Evolutionary conservation across 257 asterid genomes (phyloP).

Genomic region (Nicotiana noctiflora): DNA sequence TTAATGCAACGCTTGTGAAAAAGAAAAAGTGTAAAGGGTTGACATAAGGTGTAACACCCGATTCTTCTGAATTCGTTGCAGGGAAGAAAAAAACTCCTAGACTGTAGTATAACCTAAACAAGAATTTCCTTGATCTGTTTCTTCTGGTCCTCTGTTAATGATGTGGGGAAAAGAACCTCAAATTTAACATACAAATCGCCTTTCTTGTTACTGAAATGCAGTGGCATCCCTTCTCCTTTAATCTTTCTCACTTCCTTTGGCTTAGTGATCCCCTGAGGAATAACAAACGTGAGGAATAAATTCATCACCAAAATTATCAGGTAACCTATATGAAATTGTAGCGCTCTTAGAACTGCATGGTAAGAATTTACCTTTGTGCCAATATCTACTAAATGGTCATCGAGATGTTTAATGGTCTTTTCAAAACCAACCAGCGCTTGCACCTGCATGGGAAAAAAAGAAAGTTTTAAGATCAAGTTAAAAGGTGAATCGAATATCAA

Average conservation of each 20-base stretch:
- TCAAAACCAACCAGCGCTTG: constrained; percentile 96
- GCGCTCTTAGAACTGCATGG: not conserved
- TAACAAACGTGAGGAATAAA: not conserved
- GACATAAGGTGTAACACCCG: not conserved
- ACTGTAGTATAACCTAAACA: constrained; percentile 15
- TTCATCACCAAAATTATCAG: not conserved
- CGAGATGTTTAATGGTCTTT: constrained; percentile 82
- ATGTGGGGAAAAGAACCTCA: constrained; percentile 81
- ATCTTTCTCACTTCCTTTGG: constrained; percentile 86
- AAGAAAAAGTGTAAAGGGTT: not conserved
- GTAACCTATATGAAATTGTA: not conserved
- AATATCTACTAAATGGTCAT: constrained; percentile 77
- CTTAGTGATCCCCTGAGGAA: constrained; percentile 62
- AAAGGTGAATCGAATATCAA: not conserved
- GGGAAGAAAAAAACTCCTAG: not conserved
- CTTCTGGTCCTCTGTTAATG: constrained; percentile 75
- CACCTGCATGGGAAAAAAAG: constrained; percentile 32
- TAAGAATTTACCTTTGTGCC: constrained; percentile 51
- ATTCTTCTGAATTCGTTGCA: not conserved
- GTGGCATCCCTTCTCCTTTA: constrained; percentile 92
- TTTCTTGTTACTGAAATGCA: constrained; percentile 75
- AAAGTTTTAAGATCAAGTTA: not conserved
- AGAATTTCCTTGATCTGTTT: constrained; percentile 62
- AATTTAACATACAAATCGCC: constrained; percentile 73
- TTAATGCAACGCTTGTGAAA: not conserved